Evolutionary conservation across 306 rosid genomes (phyloP).

Genomic region (Ochetophila trinervis): DNA sequence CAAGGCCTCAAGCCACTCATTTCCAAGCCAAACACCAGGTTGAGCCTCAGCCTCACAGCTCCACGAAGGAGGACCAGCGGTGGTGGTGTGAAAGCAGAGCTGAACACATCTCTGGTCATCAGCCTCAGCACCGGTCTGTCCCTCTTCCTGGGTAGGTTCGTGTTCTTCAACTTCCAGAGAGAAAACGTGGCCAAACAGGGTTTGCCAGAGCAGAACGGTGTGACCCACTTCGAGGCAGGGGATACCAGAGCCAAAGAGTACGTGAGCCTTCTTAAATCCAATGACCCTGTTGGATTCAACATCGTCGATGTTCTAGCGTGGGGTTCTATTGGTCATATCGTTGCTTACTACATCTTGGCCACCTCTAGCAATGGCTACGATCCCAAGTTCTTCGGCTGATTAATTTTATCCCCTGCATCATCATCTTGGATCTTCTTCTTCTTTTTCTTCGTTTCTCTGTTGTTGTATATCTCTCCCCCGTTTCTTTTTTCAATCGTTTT

Average conservation of each 20-base stretch:
- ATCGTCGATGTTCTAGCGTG: constrained; percentile 94
- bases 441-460: too few species aligned
- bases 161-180: constrained; percentile 97
- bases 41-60: background rate
- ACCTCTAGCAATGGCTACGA: constrained; percentile 95
- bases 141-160: constrained; percentile 86
- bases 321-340: constrained; percentile 90
- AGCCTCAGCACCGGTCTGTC: constrained; percentile 98
- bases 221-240: constrained; percentile 90
- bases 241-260: constrained; percentile 88
- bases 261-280: constrained; percentile 84
- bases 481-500: too few species aligned
- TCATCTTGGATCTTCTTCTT: too few species aligned
- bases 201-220: constrained; percentile 85
- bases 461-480: too few species aligned
- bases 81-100: constrained; percentile 57
- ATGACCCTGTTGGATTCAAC: constrained; percentile 98
- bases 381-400: constrained; percentile 70
- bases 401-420: too few species aligned
- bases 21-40: constrained; percentile 20
- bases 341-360: constrained; percentile 92
- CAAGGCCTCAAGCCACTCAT: constrained; percentile 61
- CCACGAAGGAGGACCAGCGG: background rate
- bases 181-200: constrained; percentile 96
- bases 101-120: constrained; percentile 67